Evolutionary conservation across 2,329 filamentous ascomycete species (phyloP).

Genomic region (Cordyceps sp.): DNA sequence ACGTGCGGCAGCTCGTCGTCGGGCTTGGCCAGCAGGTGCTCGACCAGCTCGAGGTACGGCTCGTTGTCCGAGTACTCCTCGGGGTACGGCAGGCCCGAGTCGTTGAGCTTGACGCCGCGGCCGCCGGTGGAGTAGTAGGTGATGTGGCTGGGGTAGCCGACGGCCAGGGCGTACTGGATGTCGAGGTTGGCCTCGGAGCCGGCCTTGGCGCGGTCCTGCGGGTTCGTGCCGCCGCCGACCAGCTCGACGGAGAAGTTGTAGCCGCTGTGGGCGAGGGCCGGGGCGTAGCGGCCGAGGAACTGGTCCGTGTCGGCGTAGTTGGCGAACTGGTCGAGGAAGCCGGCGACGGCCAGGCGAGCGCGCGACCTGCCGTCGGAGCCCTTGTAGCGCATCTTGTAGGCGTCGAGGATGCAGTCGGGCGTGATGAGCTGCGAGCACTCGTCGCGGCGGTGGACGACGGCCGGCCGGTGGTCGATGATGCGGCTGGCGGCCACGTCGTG

Average conservation of each 20-base stretch:
- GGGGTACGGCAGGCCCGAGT: conserved; percentile 16
- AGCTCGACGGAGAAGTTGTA: conserved; percentile 23
- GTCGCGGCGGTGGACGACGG: not conserved
- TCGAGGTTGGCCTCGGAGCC: conserved; percentile 30
- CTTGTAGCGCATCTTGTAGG: conserved; percentile 28
- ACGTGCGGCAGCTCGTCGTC: conserved; percentile 34
- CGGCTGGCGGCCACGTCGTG: conserved; percentile 7
- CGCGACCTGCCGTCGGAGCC: conserved; percentile 12
- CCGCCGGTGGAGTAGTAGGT: conserved; percentile 28
- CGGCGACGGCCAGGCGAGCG: conserved; percentile 26
- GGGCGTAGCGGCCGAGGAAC: conserved; percentile 20
- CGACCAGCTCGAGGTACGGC: conserved; percentile 37
- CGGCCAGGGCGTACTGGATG: conserved; percentile 28
- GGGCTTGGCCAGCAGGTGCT: conserved; percentile 27
- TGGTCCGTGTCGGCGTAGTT: conserved; percentile 22
- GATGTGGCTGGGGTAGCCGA: conserved; percentile 26
- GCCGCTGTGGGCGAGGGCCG: conserved; percentile 15
- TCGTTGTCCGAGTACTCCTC: conserved; percentile 27
- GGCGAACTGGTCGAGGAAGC: conserved; percentile 31
- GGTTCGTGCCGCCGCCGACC: conserved; percentile 27
- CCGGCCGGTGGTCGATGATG: not conserved
- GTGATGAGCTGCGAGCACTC: conserved; percentile 10
- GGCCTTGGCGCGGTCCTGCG: conserved; percentile 17
- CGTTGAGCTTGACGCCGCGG: conserved; percentile 22
- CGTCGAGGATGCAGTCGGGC: conserved; percentile 22